phyloP scores from a whole-genome alignment of 768 basidiomycete species.

The Mycena rosella region DNA sequence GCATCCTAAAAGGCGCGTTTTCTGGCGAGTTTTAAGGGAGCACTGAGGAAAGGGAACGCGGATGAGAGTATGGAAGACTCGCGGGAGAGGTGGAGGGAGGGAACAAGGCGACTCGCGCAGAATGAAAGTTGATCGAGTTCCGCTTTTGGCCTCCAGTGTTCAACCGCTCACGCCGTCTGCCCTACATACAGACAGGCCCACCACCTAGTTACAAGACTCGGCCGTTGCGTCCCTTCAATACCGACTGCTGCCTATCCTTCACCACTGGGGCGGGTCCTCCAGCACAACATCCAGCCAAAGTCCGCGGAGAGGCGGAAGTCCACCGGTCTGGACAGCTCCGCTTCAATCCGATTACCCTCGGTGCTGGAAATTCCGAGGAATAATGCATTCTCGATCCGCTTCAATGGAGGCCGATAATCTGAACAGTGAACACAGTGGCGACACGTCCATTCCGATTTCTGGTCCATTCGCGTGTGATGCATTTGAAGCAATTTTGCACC shows the following conservation, averaged over 20 bases:
- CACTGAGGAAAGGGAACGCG: conserved; percentile 29
- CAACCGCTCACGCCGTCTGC: conserved; percentile 2
- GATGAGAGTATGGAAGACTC: conserved; percentile 3
- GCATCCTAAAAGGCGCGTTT: conserved; percentile 28
- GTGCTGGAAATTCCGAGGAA: not conserved
- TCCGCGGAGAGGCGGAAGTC: conserved; percentile 17
- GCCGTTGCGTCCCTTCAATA: not conserved
- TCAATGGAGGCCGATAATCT: no score
- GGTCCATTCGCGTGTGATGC: no score
- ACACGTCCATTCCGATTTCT: no score
- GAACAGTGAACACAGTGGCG: no score
- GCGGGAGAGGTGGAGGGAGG: conserved; percentile 19
- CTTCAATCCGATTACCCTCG: not conserved
- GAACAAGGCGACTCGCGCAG: conserved; percentile 2
- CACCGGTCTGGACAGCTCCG: conserved; percentile 2
- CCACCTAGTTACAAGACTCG: not conserved
- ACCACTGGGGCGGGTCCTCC: not conserved
- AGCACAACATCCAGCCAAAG: not conserved
- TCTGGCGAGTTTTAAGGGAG: conserved; percentile 27
- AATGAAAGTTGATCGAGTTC: conserved; percentile 16
- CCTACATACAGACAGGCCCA: conserved; percentile 5
- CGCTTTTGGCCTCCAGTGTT: not conserved
- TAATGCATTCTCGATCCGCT: not conserved
- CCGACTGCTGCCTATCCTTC: not conserved
- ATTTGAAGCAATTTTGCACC: no score